Percentiles rank a stretch among this genome's conserved stretches.
Evolutionary conservation across 1,139 yeast genomes (phyloP).

Genomic region (Geotrichum aggregatum): DNA sequence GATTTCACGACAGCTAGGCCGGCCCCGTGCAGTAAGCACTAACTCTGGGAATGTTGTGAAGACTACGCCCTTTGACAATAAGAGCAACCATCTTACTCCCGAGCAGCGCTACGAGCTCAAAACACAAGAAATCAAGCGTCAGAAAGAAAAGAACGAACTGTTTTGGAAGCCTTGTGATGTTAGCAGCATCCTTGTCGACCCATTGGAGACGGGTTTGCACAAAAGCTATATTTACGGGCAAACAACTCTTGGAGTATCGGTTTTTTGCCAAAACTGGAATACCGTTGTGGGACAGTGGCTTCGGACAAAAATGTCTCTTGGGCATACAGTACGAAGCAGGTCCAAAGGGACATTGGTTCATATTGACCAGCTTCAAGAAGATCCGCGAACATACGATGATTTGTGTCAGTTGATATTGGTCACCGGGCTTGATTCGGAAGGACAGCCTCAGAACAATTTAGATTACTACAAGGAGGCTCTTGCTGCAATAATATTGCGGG

Average conservation of each 20-base stretch:
- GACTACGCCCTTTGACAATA: not conserved
- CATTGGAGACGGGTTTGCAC: conserved; percentile 18
- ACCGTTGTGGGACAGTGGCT: conserved; percentile 35
- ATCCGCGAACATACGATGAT: conserved; percentile 25
- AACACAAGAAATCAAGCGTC: conserved; percentile 2
- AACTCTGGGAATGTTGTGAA: not conserved
- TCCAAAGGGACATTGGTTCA: conserved; percentile 19
- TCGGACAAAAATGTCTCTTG: conserved; percentile 30
- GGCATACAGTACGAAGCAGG: conserved; percentile 12
- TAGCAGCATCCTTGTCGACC: conserved; percentile 15
- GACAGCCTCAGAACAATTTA: conserved; percentile 9
- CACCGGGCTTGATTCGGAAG: conserved; percentile 28
- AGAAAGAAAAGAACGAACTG: conserved; percentile 10
- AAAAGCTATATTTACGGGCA: conserved; percentile 8
- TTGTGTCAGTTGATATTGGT: conserved; percentile 32
- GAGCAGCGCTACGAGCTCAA: conserved; percentile 9
- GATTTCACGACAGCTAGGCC: conserved; percentile 30
- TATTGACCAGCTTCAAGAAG: conserved; percentile 28
- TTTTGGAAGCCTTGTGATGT: conserved; percentile 33
- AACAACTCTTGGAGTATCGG: conserved; percentile 3
- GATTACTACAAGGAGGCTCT: conserved; percentile 24
- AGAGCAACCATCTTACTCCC: not conserved
- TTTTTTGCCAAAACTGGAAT: conserved; percentile 34
- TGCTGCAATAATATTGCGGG: conserved; percentile 22
- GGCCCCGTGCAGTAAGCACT: conserved; percentile 25